Percentiles rank a stretch among this genome's conserved stretches.
Conservation (phyloP, 805 yeast genomes). For the Ogataea trehaloabstinens region DNA sequence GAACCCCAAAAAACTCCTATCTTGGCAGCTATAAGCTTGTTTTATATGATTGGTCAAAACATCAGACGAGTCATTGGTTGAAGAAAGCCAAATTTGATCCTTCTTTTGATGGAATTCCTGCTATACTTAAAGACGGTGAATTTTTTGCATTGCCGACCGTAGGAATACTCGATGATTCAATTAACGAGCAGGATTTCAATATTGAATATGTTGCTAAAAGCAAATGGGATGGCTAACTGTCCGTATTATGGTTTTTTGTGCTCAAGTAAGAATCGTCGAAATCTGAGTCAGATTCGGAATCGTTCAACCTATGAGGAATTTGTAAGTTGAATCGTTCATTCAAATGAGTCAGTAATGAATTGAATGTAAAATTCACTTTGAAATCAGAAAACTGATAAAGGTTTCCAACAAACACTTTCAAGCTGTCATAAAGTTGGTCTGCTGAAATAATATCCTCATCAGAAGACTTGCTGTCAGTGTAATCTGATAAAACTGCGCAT, state of each 20-base stretch:
- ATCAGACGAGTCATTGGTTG: constrained; percentile 5
- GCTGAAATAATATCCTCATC: constrained; percentile 10
- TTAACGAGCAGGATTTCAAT: background rate
- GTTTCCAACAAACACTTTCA: constrained; percentile 14
- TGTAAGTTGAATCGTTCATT: constrained; percentile 12
- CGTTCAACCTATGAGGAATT: constrained; percentile 10
- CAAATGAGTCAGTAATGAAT: constrained; percentile 10
- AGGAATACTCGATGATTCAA: background rate
- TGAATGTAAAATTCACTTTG: constrained; percentile 11
- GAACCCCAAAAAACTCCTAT: background rate
- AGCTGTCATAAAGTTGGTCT: constrained; percentile 5
- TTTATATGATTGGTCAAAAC: constrained; percentile 3
- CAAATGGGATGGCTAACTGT: background rate
- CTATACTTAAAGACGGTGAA: constrained; percentile 1
- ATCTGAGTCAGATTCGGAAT: constrained; percentile 8
- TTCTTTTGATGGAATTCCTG: constrained; percentile 7
- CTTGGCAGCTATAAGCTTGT: constrained; percentile 7
- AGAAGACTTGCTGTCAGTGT: constrained; percentile 32
- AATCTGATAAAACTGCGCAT: constrained; percentile 30
- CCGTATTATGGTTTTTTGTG: background rate
- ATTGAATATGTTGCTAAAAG: background rate
- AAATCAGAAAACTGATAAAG: constrained; percentile 9
- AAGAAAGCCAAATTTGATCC: constrained; percentile 1
- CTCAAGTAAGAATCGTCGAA: constrained; percentile 1
- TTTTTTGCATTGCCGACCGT: constrained; percentile 6